A percentile compares a stretch with the other conserved stretches of the same genome.
phyloP scores from a whole-genome alignment of 129 eudicot genomes.

The Tagetes erecta region DNA sequence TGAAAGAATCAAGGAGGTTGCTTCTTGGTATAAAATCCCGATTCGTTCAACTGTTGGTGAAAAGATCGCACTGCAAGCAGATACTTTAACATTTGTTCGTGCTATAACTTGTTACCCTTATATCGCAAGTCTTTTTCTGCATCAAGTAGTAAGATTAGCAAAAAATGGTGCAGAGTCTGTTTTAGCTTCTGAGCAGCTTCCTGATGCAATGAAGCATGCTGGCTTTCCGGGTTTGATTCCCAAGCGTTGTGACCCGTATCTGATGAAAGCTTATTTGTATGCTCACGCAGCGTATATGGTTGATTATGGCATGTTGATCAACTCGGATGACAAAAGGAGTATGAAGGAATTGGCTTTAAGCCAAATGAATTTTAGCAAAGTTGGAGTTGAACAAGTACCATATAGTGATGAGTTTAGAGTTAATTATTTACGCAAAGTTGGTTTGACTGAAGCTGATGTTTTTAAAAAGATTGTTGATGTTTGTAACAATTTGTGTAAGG shows the following conservation, averaged over 20 bases:
- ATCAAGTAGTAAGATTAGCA: neutral
- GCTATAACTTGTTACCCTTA: neutral
- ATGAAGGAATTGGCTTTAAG: neutral
- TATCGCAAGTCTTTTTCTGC: neutral
- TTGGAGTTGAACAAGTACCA: neutral
- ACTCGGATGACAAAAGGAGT: neutral
- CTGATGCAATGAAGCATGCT: neutral
- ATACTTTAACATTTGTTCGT: neutral
- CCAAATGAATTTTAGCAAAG: neutral
- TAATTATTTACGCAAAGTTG: neutral
- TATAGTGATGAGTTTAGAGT: neutral
- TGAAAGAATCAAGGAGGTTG: neutral
- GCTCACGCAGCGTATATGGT: neutral
- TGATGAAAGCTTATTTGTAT: neutral
- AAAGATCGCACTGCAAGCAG: neutral
- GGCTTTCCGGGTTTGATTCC: neutral
- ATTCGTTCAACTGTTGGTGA: neutral
- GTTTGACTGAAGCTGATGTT: neutral
- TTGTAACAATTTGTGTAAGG: slow-evolving; percentile 4
- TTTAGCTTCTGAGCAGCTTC: neutral
- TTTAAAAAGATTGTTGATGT: neutral
- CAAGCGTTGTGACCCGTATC: neutral
- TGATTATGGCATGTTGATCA: neutral
- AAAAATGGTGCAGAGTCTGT: neutral
- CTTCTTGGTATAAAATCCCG: no score